Evolutionary conservation across 2,329 filamentous ascomycete genomes (phyloP).

Genomic region (Pseudocercospora ulei): DNA sequence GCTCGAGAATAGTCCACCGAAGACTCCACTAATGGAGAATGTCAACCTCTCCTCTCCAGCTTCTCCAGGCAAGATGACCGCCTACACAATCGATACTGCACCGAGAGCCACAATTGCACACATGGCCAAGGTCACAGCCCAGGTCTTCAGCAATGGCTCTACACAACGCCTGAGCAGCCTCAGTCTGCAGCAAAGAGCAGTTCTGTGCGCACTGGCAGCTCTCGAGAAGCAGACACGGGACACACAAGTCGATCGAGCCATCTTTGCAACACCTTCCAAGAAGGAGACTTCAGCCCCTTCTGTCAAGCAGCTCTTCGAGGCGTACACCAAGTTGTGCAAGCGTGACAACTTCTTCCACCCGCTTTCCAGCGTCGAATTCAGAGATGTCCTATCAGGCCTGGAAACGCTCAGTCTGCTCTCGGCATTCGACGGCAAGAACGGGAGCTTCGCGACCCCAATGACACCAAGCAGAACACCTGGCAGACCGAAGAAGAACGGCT

Average conservation of each 20-base stretch:
- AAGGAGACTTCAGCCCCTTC: conserved; percentile 53
- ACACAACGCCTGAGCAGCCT: conserved; percentile 73
- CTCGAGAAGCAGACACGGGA: conserved; percentile 65
- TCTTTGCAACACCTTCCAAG: conserved; percentile 39
- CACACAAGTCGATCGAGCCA: conserved; percentile 28
- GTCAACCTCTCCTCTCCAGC: conserved; percentile 57
- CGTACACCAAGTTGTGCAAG: conserved; percentile 73
- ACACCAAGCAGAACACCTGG: conserved; percentile 57
- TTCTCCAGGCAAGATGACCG: conserved; percentile 38
- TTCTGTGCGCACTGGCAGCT: conserved; percentile 76
- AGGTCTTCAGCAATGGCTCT: conserved; percentile 82
- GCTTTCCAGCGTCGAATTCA: conserved; percentile 82
- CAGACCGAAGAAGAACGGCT: conserved; percentile 41
- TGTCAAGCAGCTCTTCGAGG: conserved; percentile 71
- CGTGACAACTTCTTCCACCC: conserved; percentile 82
- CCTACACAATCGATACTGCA: conserved; percentile 64
- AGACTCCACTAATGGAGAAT: conserved; percentile 71
- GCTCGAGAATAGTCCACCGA: conserved; percentile 52
- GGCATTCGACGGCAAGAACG: conserved; percentile 56
- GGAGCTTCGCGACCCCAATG: conserved; percentile 50
- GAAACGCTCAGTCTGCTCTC: conserved; percentile 77
- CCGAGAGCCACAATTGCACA: conserved; percentile 83
- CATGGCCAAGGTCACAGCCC: conserved; percentile 80
- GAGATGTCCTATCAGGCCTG: conserved; percentile 79
- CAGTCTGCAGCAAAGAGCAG: conserved; percentile 93